These are phyloP conservation scores for Blechomonas ayalai DNA, from an alignment of 208 protist species.

Conservation along the genomic window DNA sequence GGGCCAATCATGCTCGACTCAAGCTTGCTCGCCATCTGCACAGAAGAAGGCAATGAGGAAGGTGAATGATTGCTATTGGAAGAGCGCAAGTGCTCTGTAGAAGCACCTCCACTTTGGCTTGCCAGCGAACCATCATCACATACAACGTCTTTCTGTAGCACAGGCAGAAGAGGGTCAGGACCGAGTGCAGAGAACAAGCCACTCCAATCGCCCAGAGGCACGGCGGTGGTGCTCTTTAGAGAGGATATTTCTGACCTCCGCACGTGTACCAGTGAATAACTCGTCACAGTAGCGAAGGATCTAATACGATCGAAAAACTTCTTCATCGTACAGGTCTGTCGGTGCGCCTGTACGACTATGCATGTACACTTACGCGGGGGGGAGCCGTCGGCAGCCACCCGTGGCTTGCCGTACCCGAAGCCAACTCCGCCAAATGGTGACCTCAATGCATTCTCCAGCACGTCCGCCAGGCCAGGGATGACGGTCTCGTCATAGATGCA, in stretches of 20 bases:
- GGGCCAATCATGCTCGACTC: slow-evolving; percentile 62
- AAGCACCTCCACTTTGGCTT: no score
- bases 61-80: no score
- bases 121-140: no score
- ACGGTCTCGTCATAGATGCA: slow-evolving; percentile 72
- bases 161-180: no score
- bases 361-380: slow-evolving; percentile 8
- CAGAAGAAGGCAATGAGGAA: no score
- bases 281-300: slow-evolving; percentile 26
- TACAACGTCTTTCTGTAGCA: no score
- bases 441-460: slow-evolving; percentile 29
- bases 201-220: no score
- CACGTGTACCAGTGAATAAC: slow-evolving; percentile 25
- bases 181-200: no score
- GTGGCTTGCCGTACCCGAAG: neutral
- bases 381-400: neutral
- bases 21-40: no score
- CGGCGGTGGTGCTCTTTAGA: no score
- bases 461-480: slow-evolving; percentile 46
- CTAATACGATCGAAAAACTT: slow-evolving; percentile 52
- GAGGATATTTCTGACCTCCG: no score
- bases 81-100: no score
- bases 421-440: neutral
- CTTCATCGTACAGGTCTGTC: slow-evolving; percentile 72
- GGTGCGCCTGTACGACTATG: slow-evolving; percentile 80